Evolutionary conservation across 345 rosid species (phyloP), one percentile per base, ranked within the genome.

Genomic region (Clarkia xantiana): DNA sequence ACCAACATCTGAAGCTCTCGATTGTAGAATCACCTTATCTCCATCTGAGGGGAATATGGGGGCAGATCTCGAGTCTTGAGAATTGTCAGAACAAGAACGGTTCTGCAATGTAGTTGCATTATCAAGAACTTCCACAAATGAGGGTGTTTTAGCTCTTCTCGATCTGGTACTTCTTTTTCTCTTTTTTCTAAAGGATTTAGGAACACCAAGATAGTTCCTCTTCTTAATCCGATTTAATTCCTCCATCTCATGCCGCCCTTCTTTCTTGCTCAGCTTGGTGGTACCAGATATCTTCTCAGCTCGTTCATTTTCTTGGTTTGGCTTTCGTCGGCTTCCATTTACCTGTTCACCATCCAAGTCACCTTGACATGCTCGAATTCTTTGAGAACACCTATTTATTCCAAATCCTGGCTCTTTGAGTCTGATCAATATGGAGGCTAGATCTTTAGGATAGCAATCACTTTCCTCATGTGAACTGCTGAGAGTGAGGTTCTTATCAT

Each of bases 391-490:
- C 18, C 81, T 77, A 49, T 76, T 76, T 58, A 61, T 69, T 57
- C 64, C 67, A 40, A 70, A 67, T 55, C 80, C 82, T 40, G 81
- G 63, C 58, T 75, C 90, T 67, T 74, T 85, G 51, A 72, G 77
- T 61, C 83, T 85, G 62, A 73, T 78, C 20, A 82, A 53, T 57
- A 85, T 77, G 56, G 95, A 80, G 18, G 81, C 73, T 65, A 80
- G 76, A 75, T 75, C 79, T 9, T 55, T 66, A 44, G 47, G 23
- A 10, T 44, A 47, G 57, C 80, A 73, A 58, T 56, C 70, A 18
- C 55, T 72, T 14, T 58, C 66, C 50, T 55, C 59, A 17, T 44
- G 55, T 42, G 59, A 20, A 40, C 66, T 53, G 39, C 60, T 62
- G 58, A 57, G 63, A 58, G 16, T 10, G 11, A n/a, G 22, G 18